Conservation (phyloP, 495 filamentous ascomycete genomes). For the Podospora conica region DNA sequence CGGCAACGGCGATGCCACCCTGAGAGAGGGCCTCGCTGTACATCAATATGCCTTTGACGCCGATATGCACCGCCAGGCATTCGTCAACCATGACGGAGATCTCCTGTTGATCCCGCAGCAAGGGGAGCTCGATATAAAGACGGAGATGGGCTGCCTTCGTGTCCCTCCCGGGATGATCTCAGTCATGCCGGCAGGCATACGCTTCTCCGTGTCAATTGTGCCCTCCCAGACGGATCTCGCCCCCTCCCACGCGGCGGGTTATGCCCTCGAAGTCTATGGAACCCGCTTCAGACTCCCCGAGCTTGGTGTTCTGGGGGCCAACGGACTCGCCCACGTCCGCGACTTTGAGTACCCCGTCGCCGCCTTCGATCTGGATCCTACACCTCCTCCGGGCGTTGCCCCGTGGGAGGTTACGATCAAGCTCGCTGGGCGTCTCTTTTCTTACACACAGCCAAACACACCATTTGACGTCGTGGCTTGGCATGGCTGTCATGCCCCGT, state of each 20-base stretch:
- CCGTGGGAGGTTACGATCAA: conserved; percentile 56
- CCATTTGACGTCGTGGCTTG: conserved; percentile 78
- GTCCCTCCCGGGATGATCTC: conserved; percentile 65
- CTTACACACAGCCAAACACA: conserved; percentile 56
- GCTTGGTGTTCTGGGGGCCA: conserved; percentile 67
- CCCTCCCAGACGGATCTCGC: neutral
- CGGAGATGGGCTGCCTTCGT: conserved; percentile 50
- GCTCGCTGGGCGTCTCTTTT: conserved; percentile 58
- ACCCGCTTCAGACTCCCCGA: conserved; percentile 62
- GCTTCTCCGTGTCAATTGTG: conserved; percentile 46
- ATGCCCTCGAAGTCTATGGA: conserved; percentile 66
- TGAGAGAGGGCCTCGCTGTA: conserved; percentile 62
- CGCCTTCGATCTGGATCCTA: conserved; percentile 47
- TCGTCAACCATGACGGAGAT: conserved; percentile 68
- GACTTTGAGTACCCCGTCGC: conserved; percentile 70
- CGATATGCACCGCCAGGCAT: conserved; percentile 59
- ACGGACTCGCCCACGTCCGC: conserved; percentile 61
- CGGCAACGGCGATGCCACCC: conserved; percentile 61
- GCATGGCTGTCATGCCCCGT: conserved; percentile 65
- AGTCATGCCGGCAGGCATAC: conserved; percentile 63
- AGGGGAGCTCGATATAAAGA: conserved; percentile 61
- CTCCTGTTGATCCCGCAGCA: conserved; percentile 63
- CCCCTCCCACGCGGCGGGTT: conserved; percentile 36
- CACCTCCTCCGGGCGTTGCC: neutral
- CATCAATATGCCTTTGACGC: conserved; percentile 62